Base-by-base conservation (phyloP, 2,329 filamentous ascomycete species). In the Capronia americana region DNA sequence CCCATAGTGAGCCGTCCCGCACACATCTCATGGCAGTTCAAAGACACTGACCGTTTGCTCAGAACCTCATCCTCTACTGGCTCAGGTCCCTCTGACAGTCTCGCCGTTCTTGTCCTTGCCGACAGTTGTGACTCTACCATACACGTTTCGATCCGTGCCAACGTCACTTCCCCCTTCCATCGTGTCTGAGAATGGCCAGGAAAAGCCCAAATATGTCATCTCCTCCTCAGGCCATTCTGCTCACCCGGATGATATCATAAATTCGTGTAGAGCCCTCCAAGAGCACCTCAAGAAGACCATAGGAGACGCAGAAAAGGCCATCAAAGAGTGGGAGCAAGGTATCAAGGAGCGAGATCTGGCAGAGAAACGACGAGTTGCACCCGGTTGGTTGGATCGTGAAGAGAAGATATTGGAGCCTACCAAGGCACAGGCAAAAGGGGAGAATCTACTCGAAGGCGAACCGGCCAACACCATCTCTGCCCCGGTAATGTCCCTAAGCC, bases 101-200 rank as follows among this genome's bases (percentile, higher is more conserved):
- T 97, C 94, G 2, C 95, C 95, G 28, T 97, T 97, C 82, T 88
- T 98, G 74, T 91, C 90, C 67, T 89, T 99, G 34, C 95, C 95
- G 11, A 90, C 92, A 32, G 90, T 94, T 28, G 91, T 93, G 23
- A 97, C 93, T 0, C 87, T 99, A 7, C 94, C 95, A 26, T 98
- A 98, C 82, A 96, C 92, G 73, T 98, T 97, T 85, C 94, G 93
- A 77, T 86, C 88, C 11, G 90, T 98, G 75, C 92, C 94, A 0
- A 94, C 92, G 0, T 91, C 92, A 1, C 87, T 98, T 0, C 94
- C 95, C 0, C 88, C 88, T 1, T 91, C 91, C 1, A 84, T 87
- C 38, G 86, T 88, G 7, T 81, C 85, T 65, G 77, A 78, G 51
- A 78, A 73, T 65, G 76, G 82, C 71, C 73, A 77, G 20, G 76